Evolutionary conservation across 176 grass and related monocot genomes (phyloP).

Genomic region (Pontederia paniculata): DNA sequence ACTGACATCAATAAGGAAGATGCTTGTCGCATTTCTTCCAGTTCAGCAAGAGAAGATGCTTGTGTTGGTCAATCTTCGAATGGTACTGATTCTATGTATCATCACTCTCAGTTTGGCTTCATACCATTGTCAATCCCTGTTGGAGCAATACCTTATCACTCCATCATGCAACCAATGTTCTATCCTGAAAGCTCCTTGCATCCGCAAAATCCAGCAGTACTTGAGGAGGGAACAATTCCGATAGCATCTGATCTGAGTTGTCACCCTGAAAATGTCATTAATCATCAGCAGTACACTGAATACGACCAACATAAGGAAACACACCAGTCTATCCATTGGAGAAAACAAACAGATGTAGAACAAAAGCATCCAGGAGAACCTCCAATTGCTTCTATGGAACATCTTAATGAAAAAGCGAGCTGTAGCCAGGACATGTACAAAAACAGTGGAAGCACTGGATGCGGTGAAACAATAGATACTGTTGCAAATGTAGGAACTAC

Average conservation of each 20-base stretch:
- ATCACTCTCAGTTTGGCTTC: conserved; percentile 49
- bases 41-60: conserved; percentile 36
- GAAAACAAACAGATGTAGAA: conserved; percentile 26
- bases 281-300: conserved; percentile 15
- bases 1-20: conserved; percentile 28
- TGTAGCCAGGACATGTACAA: conserved; percentile 49
- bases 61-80: conserved; percentile 32
- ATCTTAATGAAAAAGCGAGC: conserved; percentile 32
- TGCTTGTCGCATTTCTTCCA: conserved; percentile 23
- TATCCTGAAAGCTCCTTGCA: conserved; percentile 36
- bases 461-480: conserved; percentile 48
- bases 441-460: conserved; percentile 35
- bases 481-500: conserved; percentile 26
- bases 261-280: conserved; percentile 36
- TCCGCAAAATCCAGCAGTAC: conserved; percentile 29
- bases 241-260: conserved; percentile 24
- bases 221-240: conserved; percentile 29
- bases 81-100: conserved; percentile 21
- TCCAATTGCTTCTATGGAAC: conserved; percentile 20
- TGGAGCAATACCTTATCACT: conserved; percentile 44
- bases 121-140: conserved; percentile 61
- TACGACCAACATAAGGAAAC: conserved; percentile 31
- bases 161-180: conserved; percentile 58
- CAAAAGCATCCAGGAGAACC: conserved; percentile 25
- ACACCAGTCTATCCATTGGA: conserved; percentile 30